Evolutionary conservation across 2,329 filamentous ascomycete species (phyloP), one percentile per base, ranked within the genome.

Genomic region (Penicillium italicum): DNA sequence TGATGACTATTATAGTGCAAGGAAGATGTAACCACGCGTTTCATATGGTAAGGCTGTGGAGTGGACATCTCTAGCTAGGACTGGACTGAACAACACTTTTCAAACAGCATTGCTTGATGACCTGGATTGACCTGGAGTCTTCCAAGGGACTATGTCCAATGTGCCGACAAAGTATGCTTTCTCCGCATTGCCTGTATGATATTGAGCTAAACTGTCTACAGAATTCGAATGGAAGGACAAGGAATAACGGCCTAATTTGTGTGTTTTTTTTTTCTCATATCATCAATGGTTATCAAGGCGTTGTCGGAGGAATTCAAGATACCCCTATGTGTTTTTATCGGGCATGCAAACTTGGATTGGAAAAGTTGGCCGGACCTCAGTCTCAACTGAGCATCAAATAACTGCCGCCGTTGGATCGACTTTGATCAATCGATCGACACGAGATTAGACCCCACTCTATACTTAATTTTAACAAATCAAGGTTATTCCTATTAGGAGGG

Each of bases 21-120:
- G 94, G 94, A 41, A 95, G 93, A 79, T 99, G 94, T 76, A 93
- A 91, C 5, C 94, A 99, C 74, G 96, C 91, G 61, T 99, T 99
- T 71, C 94, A 99, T 75, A 95, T 96, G 90, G 91, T 95, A 74
- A 36, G 71, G 60, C 20, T 64, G 52, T 28, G 59, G 40, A 53
- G 14, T 28, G 10, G 49, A 24, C 20, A 50, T 64, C 31, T 49
- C 46, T 28, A 34, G 26, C 41, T 42, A 56, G 42, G 37, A 44
- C 34, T 36, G 26, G 11, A 44, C 48, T 58, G 24, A 62, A 51
- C 26, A 38, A 52, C 43, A 20, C 5, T 30, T 33, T 30, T 14
- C 16, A 7, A 31, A 61, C 58, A 96, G 91, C 94, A 99, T 76
- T 99, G 94, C 75, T 94, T 99, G 9, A 65, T 74, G 65, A 74